Evolutionary conservation across 2,329 filamentous ascomycete species (phyloP).

Genomic region (Colletotrichum abscissum): DNA sequence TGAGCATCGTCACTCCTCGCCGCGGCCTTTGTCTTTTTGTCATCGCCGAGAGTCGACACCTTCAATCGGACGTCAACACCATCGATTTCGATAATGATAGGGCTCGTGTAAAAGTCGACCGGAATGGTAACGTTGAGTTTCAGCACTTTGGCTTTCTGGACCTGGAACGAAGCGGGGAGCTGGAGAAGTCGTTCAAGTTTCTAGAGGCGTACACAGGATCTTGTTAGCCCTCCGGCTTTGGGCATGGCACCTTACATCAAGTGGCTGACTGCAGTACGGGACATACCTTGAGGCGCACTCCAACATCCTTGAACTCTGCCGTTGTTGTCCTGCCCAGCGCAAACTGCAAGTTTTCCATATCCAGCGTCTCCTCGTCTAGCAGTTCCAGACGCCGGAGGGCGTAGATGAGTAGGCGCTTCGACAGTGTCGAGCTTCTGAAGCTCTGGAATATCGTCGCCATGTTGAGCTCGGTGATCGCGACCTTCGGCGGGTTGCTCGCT

Average conservation of each 20-base stretch:
- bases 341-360: constrained; percentile 88
- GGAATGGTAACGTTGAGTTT: constrained; percentile 85
- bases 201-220: constrained; percentile 55
- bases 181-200: constrained; percentile 82
- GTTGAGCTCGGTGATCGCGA: constrained; percentile 38
- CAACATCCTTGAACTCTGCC: constrained; percentile 88
- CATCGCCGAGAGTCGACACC: constrained; percentile 54
- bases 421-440: constrained; percentile 77
- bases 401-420: constrained; percentile 90
- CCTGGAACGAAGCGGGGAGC: constrained; percentile 77
- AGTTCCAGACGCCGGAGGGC: constrained; percentile 85
- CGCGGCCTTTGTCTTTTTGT: constrained; percentile 40
- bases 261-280: neutral
- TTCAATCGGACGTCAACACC: constrained; percentile 79
- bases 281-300: constrained; percentile 80
- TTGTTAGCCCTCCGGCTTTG: neutral
- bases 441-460: constrained; percentile 81
- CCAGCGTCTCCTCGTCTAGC: constrained; percentile 86
- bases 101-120: constrained; percentile 86
- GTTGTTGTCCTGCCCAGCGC: constrained; percentile 84
- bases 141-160: constrained; percentile 80
- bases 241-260: neutral
- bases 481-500: constrained; percentile 2
- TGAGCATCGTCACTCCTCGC: constrained; percentile 41
- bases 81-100: constrained; percentile 84